Evolutionary conservation across 495 filamentous ascomycete genomes (phyloP).

Genomic region (Pseudotulostoma volvatum): DNA sequence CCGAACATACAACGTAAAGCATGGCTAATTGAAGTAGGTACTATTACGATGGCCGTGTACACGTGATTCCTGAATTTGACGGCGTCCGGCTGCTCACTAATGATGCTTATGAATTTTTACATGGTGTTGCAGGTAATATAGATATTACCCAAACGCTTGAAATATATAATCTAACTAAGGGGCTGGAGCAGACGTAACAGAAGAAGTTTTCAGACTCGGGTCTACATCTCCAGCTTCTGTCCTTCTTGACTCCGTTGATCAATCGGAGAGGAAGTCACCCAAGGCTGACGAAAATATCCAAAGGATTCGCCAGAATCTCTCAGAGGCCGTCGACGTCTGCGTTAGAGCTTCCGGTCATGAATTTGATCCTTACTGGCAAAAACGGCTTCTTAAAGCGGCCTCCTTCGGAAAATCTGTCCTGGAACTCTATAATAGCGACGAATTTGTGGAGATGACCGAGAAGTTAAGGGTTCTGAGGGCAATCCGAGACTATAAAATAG

Average conservation of each 20-base stretch:
- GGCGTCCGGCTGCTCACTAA: constrained; percentile 78
- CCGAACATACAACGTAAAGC: not conserved
- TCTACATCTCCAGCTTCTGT: constrained; percentile 79
- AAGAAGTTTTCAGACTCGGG: constrained; percentile 76
- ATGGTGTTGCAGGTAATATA: no score
- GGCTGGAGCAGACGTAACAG: constrained; percentile 44
- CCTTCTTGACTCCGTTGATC: constrained; percentile 77
- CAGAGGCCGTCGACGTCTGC: constrained; percentile 83
- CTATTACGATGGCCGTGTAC: constrained; percentile 81
- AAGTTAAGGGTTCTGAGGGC: constrained; percentile 84
- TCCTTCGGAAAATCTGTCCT: constrained; percentile 95
- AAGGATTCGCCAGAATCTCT: constrained; percentile 68
- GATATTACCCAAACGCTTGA: no score
- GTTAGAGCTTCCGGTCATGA: constrained; percentile 85
- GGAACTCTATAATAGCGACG: constrained; percentile 90
- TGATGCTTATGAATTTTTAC: constrained; percentile 86
- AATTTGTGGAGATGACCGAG: constrained; percentile 98
- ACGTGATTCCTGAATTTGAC: constrained; percentile 77
- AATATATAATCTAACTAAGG: no score
- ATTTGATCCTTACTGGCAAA: constrained; percentile 81
- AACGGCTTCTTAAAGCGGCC: constrained; percentile 82
- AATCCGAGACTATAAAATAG: constrained; percentile 76
- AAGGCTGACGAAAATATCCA: constrained; percentile 97
- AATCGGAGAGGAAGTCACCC: constrained; percentile 82
- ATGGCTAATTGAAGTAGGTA: constrained; percentile 34